Conservation (phyloP, 169 alveolate genomes). For the Cystoisospora suis region DNA sequence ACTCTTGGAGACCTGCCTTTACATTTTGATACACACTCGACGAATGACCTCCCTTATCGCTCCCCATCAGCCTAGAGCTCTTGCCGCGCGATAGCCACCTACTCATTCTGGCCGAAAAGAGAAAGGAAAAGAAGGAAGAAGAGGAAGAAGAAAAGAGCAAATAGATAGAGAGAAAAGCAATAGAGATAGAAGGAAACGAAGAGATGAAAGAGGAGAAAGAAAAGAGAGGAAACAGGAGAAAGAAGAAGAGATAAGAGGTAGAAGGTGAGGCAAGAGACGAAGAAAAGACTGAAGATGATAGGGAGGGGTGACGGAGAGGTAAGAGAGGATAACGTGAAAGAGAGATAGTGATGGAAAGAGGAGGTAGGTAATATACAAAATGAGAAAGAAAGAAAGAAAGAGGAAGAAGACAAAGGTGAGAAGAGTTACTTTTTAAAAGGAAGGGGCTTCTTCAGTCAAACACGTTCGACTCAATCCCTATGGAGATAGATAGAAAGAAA, state of each 20-base stretch:
- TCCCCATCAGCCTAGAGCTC: too few species aligned
- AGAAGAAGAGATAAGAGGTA: not conserved
- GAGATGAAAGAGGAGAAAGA: not conserved
- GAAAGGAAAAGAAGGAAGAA: not conserved
- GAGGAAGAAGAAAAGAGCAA: not conserved
- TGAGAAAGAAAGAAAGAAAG: not conserved
- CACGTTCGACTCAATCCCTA: not conserved
- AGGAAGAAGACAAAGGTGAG: not conserved
- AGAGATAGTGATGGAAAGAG: not conserved
- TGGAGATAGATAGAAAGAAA: too few species aligned
- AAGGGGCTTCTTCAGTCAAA: not conserved
- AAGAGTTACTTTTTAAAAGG: not conserved
- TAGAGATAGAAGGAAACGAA: not conserved
- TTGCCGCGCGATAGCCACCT: too few species aligned
- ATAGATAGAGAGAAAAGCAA: not conserved
- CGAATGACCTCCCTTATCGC: not conserved
- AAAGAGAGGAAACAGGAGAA: not conserved
- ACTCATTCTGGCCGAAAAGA: not conserved
- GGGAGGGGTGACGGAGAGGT: not conserved
- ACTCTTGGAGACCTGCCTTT: conserved; percentile 43
- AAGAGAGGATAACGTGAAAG: not conserved
- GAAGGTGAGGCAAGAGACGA: not conserved
- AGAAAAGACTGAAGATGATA: not conserved
- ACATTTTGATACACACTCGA: conserved; percentile 26
- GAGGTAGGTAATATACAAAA: not conserved